Evolutionary conservation across 345 rosid genomes (phyloP), one percentile per base, ranked within the genome.

Genomic region (Heritiera fomes): DNA sequence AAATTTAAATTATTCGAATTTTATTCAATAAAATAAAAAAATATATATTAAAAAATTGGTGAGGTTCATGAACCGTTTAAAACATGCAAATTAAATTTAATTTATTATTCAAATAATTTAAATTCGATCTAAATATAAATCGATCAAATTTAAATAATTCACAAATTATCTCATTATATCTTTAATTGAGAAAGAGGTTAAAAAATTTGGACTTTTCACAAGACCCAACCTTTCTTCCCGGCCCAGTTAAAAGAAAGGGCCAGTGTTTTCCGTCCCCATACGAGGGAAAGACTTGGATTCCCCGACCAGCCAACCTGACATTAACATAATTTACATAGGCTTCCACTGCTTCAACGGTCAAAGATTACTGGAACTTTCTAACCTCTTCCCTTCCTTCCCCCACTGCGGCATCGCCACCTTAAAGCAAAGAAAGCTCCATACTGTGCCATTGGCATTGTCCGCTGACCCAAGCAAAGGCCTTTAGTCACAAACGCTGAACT

Each of bases 311-410:
- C n/a, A 12, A 17, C 20, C 62, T n/a, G 3, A 20, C 7, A n/a
- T 2, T n/a, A 1, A 20, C 7, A n/a, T 2, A 7, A 7, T 8
- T 15, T 58, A n/a, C 17, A 23, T 10, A 3, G 2, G 1, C 17
- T 2, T 10, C 45, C 18, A 6, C 43, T 66, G 32, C 38, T 10
- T 1, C 41, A 6, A 11, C 18, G 18, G 4, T 53, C 17, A 1
- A 30, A 13, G 41, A n/a, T 7, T 58, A 20, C 81, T 73, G 80
- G 84, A 85, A 83, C 67, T 47, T 79, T 83, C 78, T 65, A 34
- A 8, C 8, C 59, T 2, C 18, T 76, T 78, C 78, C 6, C 2
- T 46, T 70, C 15, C 62, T 46, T 46, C n/a, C 60, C 38, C 12
- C 17, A 17, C 45, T 23, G 28, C 28, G 28, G 28, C 28, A 23